phyloP scores from a whole-genome alignment of 129 eudicot genomes.

The Chrysanthemum seticuspe region DNA sequence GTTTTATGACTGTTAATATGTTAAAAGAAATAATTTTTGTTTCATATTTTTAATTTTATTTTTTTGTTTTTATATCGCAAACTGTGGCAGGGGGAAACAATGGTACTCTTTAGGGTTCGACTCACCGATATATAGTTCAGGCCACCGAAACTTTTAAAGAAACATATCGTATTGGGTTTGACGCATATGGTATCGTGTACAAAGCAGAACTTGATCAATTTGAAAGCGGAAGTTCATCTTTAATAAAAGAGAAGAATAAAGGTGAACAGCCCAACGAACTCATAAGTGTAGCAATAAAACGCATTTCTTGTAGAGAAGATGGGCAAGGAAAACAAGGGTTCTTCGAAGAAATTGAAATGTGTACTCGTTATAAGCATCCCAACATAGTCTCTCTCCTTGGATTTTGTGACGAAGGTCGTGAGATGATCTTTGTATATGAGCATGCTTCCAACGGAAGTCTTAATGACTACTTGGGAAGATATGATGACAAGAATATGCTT shows the following conservation, averaged over 20 bases:
- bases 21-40: too few relatives aligned
- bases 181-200: not conserved
- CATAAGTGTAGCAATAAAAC: conserved; percentile 5
- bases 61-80: too few relatives aligned
- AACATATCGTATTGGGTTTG: not conserved
- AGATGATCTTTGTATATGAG: conserved; percentile 14
- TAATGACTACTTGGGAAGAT: not conserved
- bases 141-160: conserved; percentile 5
- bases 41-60: too few relatives aligned
- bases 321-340: not conserved
- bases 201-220: conserved; percentile 5
- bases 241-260: not conserved
- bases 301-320: not conserved
- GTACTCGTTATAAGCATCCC: conserved; percentile 7
- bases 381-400: not conserved
- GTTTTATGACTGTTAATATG: too few relatives aligned
- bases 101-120: conserved; percentile 2
- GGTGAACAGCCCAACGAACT: not conserved
- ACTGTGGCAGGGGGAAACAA: conserved; percentile 9
- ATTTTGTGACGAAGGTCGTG: conserved; percentile 2
- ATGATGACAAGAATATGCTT: not conserved
- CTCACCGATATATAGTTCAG: not conserved
- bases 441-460: conserved; percentile 9
- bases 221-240: not conserved
- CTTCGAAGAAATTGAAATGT: conserved; percentile 8